Conservation (phyloP, 2,329 filamentous ascomycete species). For the Nannizzia gypsea region DNA sequence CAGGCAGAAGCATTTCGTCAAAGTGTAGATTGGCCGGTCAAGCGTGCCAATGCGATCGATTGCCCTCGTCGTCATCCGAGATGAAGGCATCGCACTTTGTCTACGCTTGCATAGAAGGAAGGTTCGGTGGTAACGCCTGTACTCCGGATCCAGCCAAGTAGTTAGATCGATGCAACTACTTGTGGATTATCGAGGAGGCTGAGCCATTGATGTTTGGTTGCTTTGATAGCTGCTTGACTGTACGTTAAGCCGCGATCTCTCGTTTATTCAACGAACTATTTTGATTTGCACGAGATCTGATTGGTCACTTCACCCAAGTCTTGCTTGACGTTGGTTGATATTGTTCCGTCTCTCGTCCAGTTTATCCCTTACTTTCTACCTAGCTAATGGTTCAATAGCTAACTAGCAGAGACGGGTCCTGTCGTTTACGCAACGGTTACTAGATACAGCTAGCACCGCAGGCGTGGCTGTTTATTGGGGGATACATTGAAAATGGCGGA, state of each 20-base stretch:
- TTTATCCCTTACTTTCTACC: neutral
- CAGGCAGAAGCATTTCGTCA: slow-evolving; percentile 34
- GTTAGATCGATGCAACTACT: neutral
- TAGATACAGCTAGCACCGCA: neutral
- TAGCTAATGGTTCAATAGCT: neutral
- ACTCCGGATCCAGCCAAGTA: neutral
- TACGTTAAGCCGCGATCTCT: too few species aligned
- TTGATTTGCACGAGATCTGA: too few species aligned
- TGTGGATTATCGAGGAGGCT: too few species aligned
- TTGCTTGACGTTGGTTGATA: too few species aligned
- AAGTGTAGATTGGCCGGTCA: slow-evolving; percentile 12
- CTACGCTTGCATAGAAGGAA: neutral
- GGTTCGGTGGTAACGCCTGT: neutral
- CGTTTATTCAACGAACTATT: too few species aligned
- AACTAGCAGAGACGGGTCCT: neutral
- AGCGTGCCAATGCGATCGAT: neutral
- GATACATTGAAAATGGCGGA: neutral
- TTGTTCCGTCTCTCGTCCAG: too few species aligned
- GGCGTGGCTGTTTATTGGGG: neutral
- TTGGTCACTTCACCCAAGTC: too few species aligned
- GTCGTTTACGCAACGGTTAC: neutral
- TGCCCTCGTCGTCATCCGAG: neutral
- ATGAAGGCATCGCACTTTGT: neutral
- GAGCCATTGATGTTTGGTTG: too few species aligned
- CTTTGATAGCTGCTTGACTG: too few species aligned